A percentile compares a stretch with the other conserved stretches of the same genome.
Conservation (phyloP, 164 flowering plant genomes). For the Magnolia sinica region DNA sequence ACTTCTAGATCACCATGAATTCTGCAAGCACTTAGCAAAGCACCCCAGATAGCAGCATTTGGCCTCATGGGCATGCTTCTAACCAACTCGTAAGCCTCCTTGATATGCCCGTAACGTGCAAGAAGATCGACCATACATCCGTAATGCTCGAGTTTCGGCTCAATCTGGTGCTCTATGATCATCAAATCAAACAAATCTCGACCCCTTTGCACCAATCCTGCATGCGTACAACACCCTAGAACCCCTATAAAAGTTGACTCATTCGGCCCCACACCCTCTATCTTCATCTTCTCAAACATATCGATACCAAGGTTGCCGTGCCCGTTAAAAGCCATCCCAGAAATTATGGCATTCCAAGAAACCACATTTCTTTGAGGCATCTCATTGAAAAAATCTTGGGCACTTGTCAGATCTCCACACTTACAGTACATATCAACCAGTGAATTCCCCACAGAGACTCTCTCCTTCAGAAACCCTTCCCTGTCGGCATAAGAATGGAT, state of each 20-base stretch:
- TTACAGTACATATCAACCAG: slow-evolving; percentile 66
- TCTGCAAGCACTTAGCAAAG: slow-evolving; percentile 72
- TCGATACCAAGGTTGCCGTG: slow-evolving; percentile 50
- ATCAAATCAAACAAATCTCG: slow-evolving; percentile 56
- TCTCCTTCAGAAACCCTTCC: slow-evolving; percentile 32
- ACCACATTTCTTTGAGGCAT: slow-evolving; percentile 64
- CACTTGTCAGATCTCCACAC: slow-evolving; percentile 53
- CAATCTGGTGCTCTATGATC: slow-evolving; percentile 30
- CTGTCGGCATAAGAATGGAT: slow-evolving; percentile 48
- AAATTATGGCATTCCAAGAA: slow-evolving; percentile 77
- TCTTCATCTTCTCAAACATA: slow-evolving; percentile 66
- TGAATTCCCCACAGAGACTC: slow-evolving; percentile 58
- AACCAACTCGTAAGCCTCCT: slow-evolving; percentile 63
- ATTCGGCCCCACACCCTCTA: slow-evolving; percentile 42
- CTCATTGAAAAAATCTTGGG: slow-evolving; percentile 37
- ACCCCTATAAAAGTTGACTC: slow-evolving; percentile 62
- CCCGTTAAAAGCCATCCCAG: slow-evolving; percentile 71
- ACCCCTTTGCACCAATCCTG: slow-evolving; percentile 68
- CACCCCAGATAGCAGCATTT: slow-evolving; percentile 81
- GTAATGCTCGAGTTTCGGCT: slow-evolving; percentile 73
- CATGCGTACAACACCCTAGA: slow-evolving; percentile 63
- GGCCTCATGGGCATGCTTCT: slow-evolving; percentile 60
- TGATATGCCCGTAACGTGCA: slow-evolving; percentile 57
- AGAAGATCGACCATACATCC: slow-evolving; percentile 87
- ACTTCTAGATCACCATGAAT: slow-evolving; percentile 48